Evolutionary conservation across 1,284 basidiomycete species (phyloP).

Genomic region (Mycosarcoma mackinlayi): DNA sequence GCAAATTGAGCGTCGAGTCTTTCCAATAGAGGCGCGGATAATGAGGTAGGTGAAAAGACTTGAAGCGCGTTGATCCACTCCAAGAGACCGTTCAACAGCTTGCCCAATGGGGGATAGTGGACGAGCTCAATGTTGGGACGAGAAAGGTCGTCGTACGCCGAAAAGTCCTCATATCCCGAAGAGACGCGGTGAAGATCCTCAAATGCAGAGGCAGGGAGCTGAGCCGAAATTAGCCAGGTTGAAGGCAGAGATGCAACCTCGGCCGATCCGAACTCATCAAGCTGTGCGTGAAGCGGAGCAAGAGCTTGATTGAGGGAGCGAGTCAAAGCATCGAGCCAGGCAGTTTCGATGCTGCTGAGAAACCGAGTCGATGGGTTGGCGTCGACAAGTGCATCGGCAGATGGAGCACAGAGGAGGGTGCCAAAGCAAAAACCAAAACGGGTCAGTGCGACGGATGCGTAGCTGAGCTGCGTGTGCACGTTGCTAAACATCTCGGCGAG

Average conservation of each 20-base stretch:
- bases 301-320: conserved; percentile 13
- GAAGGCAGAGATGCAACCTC: conserved; percentile 5
- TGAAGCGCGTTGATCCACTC: conserved; percentile 31
- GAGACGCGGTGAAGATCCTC: conserved; percentile 13
- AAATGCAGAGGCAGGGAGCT: conserved; percentile 13
- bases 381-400: too few species aligned
- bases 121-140: conserved; percentile 30
- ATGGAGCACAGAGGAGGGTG: conserved; percentile 19
- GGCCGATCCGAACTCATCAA: conserved; percentile 4
- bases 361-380: not conserved
- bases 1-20: conserved; percentile 12
- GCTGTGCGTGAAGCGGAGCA: conserved; percentile 5
- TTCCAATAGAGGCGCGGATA: not conserved
- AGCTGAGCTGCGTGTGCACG: conserved; percentile 46
- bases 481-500: conserved; percentile 27
- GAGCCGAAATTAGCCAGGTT: conserved; percentile 17
- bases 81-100: conserved; percentile 32
- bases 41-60: conserved; percentile 19
- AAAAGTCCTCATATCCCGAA: not conserved
- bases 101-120: conserved; percentile 26
- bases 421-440: conserved; percentile 50
- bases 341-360: conserved; percentile 19
- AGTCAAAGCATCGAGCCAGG: conserved; percentile 24
- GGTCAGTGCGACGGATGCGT: conserved; percentile 30
- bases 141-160: conserved; percentile 26